Evolutionary conservation across 2,329 filamentous ascomycete genomes (phyloP).

Genomic region (Xylariomycetidae sp.): DNA sequence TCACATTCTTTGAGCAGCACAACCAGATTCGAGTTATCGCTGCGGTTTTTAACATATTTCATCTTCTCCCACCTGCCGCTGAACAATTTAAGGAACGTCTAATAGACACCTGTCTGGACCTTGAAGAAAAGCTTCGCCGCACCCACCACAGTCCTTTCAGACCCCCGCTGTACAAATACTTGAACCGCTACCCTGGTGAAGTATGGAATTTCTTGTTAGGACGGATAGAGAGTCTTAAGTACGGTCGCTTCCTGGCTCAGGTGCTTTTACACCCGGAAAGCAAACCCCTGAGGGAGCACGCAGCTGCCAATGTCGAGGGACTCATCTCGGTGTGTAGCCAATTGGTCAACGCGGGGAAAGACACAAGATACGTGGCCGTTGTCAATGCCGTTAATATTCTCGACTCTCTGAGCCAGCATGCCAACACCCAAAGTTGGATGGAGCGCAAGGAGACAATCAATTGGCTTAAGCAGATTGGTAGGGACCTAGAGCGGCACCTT

Average conservation of each 20-base stretch:
- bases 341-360: conserved; percentile 59
- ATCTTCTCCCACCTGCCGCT: conserved; percentile 86
- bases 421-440: conserved; percentile 66
- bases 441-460: conserved; percentile 56
- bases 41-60: conserved; percentile 94
- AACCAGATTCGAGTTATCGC: conserved; percentile 90
- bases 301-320: conserved; percentile 67
- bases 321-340: conserved; percentile 67
- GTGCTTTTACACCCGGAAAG: conserved; percentile 74
- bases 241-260: conserved; percentile 88
- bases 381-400: conserved; percentile 87
- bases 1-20: conserved; percentile 91
- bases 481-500: conserved; percentile 72
- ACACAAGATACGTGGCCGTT: conserved; percentile 63
- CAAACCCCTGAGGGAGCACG: conserved; percentile 66
- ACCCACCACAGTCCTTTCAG: conserved; percentile 92
- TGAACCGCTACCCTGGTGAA: conserved; percentile 89
- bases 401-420: conserved; percentile 68
- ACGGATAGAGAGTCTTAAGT: conserved; percentile 77
- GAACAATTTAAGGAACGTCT: conserved; percentile 87
- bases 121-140: conserved; percentile 79
- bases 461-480: conserved; percentile 64
- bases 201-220: conserved; percentile 76
- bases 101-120: conserved; percentile 81
- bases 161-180: conserved; percentile 82